phyloP scores from a whole-genome alignment of 805 yeast species.

The Candida peoriensis region DNA sequence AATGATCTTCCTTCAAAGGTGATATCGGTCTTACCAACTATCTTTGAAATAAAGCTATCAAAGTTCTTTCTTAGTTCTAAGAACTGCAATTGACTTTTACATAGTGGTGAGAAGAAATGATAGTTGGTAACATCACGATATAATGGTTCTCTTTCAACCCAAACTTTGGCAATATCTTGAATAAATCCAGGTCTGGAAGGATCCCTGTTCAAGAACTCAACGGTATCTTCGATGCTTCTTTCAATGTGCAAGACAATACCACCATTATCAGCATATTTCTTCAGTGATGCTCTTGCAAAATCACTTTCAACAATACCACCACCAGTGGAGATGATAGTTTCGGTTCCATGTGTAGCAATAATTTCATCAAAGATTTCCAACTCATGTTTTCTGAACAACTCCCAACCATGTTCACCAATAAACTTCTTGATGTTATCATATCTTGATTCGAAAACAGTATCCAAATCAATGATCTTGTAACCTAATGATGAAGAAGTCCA shows the following conservation, averaged over 20 bases:
- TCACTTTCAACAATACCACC: conserved; percentile 90
- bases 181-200: conserved; percentile 83
- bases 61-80: conserved; percentile 54
- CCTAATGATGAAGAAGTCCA: conserved; percentile 73
- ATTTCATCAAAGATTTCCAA: conserved; percentile 47
- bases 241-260: conserved; percentile 90
- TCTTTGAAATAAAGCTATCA: conserved; percentile 48
- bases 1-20: conserved; percentile 44
- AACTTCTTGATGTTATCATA: conserved; percentile 50
- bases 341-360: conserved; percentile 33
- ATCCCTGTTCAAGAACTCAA: conserved; percentile 68
- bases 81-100: conserved; percentile 51
- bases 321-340: conserved; percentile 82
- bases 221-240: conserved; percentile 77
- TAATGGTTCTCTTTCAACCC: conserved; percentile 76
- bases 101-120: conserved; percentile 72
- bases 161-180: conserved; percentile 76
- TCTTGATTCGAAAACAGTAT: conserved; percentile 58
- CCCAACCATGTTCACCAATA: conserved; percentile 76
- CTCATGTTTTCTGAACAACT: conserved; percentile 72
- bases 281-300: conserved; percentile 59
- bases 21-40: conserved; percentile 48
- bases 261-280: conserved; percentile 38
- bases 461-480: conserved; percentile 69
- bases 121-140: conserved; percentile 77